Conservation (phyloP, 2,329 filamentous ascomycete species). For the Cercospora sojina region DNA sequence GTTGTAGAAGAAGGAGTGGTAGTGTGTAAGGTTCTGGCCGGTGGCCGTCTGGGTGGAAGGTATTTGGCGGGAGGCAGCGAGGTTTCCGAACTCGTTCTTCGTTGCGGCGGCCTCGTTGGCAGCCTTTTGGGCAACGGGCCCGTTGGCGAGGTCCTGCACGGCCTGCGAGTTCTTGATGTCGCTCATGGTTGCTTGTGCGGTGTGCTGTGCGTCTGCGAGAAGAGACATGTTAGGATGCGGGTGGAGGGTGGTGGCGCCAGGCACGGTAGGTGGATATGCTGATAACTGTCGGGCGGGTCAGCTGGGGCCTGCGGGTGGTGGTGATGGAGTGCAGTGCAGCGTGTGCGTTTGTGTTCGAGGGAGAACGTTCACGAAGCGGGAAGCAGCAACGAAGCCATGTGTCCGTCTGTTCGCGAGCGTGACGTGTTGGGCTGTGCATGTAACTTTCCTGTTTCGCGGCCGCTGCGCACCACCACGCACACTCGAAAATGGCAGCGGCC, state of each 20-base stretch:
- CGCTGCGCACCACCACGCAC: background rate
- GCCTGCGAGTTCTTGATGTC: constrained; percentile 51
- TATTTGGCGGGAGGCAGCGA: constrained; percentile 55
- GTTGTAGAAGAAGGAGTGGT: constrained; percentile 66
- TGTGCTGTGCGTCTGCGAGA: constrained; percentile 48
- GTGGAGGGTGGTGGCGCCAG: constrained; percentile 11
- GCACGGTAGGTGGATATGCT: constrained; percentile 15
- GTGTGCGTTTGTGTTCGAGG: background rate
- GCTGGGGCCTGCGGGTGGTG: constrained; percentile 11
- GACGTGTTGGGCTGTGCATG: background rate
- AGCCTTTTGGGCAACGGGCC: constrained; percentile 58
- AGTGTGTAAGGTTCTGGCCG: constrained; percentile 64
- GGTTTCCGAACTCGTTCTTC: constrained; percentile 57
- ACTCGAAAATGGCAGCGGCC: background rate
- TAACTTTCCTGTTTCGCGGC: background rate
- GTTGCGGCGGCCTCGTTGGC: constrained; percentile 58
- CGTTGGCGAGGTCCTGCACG: constrained; percentile 51
- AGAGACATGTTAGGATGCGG: constrained; percentile 23
- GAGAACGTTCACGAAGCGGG: background rate
- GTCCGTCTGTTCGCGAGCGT: background rate
- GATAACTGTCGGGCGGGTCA: constrained; percentile 24
- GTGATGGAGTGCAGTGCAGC: background rate
- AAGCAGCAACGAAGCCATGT: background rate
- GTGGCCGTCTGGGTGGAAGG: constrained; percentile 57
- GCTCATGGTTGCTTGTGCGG: constrained; percentile 50